Base-by-base conservation (phyloP, 2,329 filamentous ascomycete genomes). In the Magnaporthiopsis incrustans region DNA sequence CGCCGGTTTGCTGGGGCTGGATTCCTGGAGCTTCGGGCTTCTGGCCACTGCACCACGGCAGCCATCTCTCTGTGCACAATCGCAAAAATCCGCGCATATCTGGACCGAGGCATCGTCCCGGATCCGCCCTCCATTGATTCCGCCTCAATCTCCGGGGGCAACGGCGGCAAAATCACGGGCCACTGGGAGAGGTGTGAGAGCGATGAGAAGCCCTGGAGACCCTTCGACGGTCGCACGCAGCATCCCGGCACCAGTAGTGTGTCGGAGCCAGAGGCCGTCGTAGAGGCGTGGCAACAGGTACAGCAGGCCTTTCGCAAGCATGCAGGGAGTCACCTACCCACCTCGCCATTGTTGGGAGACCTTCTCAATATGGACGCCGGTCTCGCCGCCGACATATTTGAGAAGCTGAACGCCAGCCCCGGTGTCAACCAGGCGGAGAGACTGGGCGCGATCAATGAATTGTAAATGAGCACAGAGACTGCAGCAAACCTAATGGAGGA, bases 11-110 rank as follows among this genome's bases (percentile, higher is more conserved):
- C 71, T 8, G 70, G 70, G 58, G 72, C 76, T 5, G 75, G 75
- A 38, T 68, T 79, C 44, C 65, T 79, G 3, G 76, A 77, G 70
- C 75, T 77, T 65, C 65, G 69, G 22, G 68, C 71, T 2, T 67
- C 69, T 60, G 77, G 77, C 1, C 77, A 79, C 64, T 76, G 74
- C 67, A 72, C 74, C 4, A 26, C 75, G 1, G 65, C 76, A 1
- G 71, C 73, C n/a, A 61, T 69, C 15, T 78, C 76, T 11, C 63
- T 69, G 30, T 79, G 77, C 69, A 77, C 73, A 4, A 70, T 75
- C 53, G 65, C 56, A 22, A 73, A 72, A 56, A 65, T 78, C 7
- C 69, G 71, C 6, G 73, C 72, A 25, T 78, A 78, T 63, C 61
- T 78, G 11, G 66, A 74, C 59, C 65, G 72, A 4, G 77, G 76